Base-by-base conservation (phyloP, 306 rosid species). In the Hippophae tibetana region DNA sequence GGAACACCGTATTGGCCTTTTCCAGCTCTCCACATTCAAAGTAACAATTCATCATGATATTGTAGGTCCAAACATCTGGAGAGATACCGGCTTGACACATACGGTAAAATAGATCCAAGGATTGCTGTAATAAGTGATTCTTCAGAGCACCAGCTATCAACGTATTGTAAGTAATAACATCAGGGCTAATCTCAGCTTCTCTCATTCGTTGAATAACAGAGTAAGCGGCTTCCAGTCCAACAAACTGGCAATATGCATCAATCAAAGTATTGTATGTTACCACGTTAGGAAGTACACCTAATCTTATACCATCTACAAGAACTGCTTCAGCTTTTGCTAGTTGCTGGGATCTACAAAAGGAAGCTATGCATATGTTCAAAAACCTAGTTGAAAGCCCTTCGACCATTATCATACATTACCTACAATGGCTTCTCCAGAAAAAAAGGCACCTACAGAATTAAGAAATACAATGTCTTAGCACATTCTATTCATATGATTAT, bases 61-160 rank as follows among this genome's bases (percentile, higher is more conserved):
- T 90, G 71, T 79, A 79, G 68, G 85, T 86, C 95, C 94, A 82
- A 2, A 81, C 14, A 61, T 87, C 82, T 11, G 94, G 95, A n/a
- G 0, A 43, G 26, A 84, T 72, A n/a, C 85, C 86, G 5, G 58
- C 26, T 18, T 49, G 74, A 51, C 75, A 64, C 94, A 87, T 90
- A 80, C 82, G 85, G 3, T 82, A 83, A n/a, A 86, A 90, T 61
- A 90, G 66, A 58, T 81, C 67, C 64, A 75, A 57, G 59, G 87
- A 67, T 18, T 47, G 73, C 0, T 66, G 55, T 38, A 84, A 74
- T 0, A 78, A 57, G 47, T 53, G 66, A 42, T 70, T 79, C 64
- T 72, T 61, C 10, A 75, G 54, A 2, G 86, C 84, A 40, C 84
- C 79, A 7, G 95, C 77, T 13, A 86, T 74, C 52, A 90, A 68